Percentiles rank a stretch among this genome's conserved stretches.
phyloP scores from a whole-genome alignment of 164 flowering plant species.

The Piper betle region DNA sequence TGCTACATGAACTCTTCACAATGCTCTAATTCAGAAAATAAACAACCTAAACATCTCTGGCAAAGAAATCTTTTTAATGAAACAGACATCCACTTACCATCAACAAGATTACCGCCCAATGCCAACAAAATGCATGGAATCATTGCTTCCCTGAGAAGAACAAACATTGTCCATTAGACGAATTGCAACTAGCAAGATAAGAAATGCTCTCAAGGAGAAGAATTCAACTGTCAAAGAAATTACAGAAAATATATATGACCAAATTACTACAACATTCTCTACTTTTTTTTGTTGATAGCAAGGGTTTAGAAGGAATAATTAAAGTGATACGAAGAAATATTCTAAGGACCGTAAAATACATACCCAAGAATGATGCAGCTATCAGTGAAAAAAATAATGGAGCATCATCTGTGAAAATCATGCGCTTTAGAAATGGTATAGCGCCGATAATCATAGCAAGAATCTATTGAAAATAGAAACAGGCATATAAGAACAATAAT shows the following conservation, averaged over 20 bases:
- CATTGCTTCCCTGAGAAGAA: slow-evolving; percentile 75
- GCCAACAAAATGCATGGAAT: slow-evolving; percentile 94
- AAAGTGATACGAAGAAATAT: neutral
- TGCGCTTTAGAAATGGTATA: slow-evolving; percentile 55
- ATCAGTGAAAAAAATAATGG: slow-evolving; percentile 91
- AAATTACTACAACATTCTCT: too few species aligned
- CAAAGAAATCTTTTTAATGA: too few species aligned
- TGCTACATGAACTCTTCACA: neutral
- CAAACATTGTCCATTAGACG: neutral
- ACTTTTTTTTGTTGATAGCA: too few species aligned
- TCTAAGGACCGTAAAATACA: slow-evolving; percentile 5
- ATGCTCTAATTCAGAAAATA: neutral
- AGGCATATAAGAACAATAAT: neutral
- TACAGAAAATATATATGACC: too few species aligned
- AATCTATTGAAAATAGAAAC: slow-evolving; percentile 29
- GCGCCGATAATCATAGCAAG: slow-evolving; percentile 74
- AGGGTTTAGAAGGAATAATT: too few species aligned
- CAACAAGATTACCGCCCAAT: slow-evolving; percentile 86
- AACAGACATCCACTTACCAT: slow-evolving; percentile 38
- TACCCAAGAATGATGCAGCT: slow-evolving; percentile 98
- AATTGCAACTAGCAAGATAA: neutral
- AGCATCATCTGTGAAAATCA: slow-evolving; percentile 75
- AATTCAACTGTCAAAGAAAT: neutral
- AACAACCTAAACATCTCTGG: neutral
- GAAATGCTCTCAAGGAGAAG: neutral